Percentiles rank a stretch among this genome's conserved stretches.
Evolutionary conservation across 768 basidiomycete genomes (phyloP).

Genomic region (Ephemerocybe angulata): DNA sequence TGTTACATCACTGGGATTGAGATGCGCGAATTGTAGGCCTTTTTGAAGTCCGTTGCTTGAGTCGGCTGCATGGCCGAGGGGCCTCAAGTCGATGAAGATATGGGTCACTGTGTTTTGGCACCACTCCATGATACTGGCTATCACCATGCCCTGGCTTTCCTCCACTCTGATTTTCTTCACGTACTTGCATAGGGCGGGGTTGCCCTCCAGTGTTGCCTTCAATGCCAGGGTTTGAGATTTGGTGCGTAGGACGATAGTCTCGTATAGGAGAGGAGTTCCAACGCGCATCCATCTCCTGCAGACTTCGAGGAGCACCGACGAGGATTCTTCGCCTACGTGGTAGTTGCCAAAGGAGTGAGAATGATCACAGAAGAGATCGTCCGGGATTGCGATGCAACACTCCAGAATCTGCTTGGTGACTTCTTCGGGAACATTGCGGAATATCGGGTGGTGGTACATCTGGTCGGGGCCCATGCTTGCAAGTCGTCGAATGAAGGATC

Average conservation of each 20-base stretch:
- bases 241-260: constrained; percentile 22
- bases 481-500: too few species aligned
- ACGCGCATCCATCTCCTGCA: constrained; percentile 26
- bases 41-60: too few species aligned
- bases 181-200: constrained; percentile 14
- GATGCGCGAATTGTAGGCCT: too few species aligned
- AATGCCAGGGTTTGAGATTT: constrained; percentile 24
- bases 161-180: constrained; percentile 23
- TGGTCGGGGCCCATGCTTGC: too few species aligned
- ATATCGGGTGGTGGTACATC: too few species aligned
- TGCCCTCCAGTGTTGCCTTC: constrained; percentile 10
- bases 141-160: constrained; percentile 13
- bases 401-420: constrained; percentile 20
- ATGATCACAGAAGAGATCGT: constrained; percentile 16
- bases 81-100: too few species aligned
- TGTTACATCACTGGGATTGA: too few species aligned
- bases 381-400: constrained; percentile 15
- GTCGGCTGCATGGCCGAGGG: too few species aligned
- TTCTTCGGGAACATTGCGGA: constrained; percentile 18
- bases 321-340: constrained; percentile 7
- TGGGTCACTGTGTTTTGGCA: too few species aligned
- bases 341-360: constrained; percentile 12
- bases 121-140: not conserved
- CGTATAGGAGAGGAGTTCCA: constrained; percentile 24
- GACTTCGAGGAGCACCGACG: constrained; percentile 19